phyloP scores from a whole-genome alignment of 2,329 filamentous ascomycete genomes.

The Botrytis porri region DNA sequence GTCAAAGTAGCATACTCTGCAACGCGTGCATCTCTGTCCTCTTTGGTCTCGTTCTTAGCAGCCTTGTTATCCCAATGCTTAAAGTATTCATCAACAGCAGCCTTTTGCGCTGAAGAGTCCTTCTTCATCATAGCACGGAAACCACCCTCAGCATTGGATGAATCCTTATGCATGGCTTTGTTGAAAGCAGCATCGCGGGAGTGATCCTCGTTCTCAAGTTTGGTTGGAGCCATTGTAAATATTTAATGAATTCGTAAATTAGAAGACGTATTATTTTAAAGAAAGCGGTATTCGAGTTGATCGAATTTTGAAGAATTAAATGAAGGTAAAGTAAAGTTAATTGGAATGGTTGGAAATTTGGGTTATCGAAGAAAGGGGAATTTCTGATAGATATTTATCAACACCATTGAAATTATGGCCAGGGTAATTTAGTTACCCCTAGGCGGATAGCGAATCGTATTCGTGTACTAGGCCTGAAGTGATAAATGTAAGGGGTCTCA shows the following conservation, averaged over 20 bases:
- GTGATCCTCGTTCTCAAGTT: slow-evolving; percentile 63
- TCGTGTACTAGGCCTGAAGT: slow-evolving; percentile 14
- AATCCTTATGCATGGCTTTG: slow-evolving; percentile 75
- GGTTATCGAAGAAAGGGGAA: slow-evolving; percentile 14
- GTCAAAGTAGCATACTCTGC: slow-evolving; percentile 87
- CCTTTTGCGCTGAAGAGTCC: slow-evolving; percentile 71
- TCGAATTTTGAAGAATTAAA: slow-evolving; percentile 17
- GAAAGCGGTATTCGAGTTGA: slow-evolving; percentile 21
- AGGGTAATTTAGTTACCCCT: slow-evolving; percentile 4
- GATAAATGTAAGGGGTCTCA: neutral
- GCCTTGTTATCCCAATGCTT: slow-evolving; percentile 93
- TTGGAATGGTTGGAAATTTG: neutral
- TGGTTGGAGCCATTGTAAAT: slow-evolving; percentile 17
- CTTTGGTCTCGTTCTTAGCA: slow-evolving; percentile 75
- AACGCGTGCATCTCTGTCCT: slow-evolving; percentile 61
- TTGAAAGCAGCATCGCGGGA: slow-evolving; percentile 84
- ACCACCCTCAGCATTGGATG: slow-evolving; percentile 66
- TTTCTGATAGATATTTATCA: slow-evolving; percentile 14
- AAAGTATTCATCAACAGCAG: slow-evolving; percentile 87
- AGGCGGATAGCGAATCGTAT: slow-evolving; percentile 10
- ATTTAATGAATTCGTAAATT: slow-evolving; percentile 13
- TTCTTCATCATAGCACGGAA: slow-evolving; percentile 83
- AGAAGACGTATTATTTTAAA: slow-evolving; percentile 9
- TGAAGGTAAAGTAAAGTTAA: neutral
- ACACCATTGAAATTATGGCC: slow-evolving; percentile 13